phyloP scores from a whole-genome alignment of 2,329 filamentous ascomycete species.

The Pseudogymnoascus sp. region DNA sequence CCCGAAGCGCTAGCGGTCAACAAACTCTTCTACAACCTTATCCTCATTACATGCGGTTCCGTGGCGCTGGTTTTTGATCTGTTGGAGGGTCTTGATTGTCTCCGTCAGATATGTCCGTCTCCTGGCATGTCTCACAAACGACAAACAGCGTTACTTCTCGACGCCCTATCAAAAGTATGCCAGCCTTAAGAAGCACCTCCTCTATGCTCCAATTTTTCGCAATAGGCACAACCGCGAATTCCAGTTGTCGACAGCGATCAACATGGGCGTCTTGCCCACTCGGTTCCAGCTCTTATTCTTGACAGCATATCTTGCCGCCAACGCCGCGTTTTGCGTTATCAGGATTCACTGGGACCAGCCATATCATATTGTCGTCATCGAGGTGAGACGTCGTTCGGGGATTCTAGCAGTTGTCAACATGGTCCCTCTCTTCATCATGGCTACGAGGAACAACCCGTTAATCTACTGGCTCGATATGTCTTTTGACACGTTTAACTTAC shows the following conservation, averaged over 20 bases:
- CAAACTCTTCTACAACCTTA: slow-evolving; percentile 51
- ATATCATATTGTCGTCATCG: slow-evolving; percentile 38
- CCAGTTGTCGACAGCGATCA: slow-evolving; percentile 59
- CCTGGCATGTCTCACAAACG: slow-evolving; percentile 69
- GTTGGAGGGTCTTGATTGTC: slow-evolving; percentile 59
- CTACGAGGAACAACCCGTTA: slow-evolving; percentile 71
- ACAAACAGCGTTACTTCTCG: slow-evolving; percentile 73
- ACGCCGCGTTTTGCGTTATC: slow-evolving; percentile 69
- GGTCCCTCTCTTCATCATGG: slow-evolving; percentile 68
- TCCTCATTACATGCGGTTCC: slow-evolving; percentile 57
- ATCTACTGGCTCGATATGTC: slow-evolving; percentile 66
- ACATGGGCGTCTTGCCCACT: slow-evolving; percentile 71
- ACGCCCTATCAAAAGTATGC: slow-evolving; percentile 46
- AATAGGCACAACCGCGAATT: slow-evolving; percentile 74
- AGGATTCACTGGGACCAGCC: slow-evolving; percentile 53
- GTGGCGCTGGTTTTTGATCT: slow-evolving; percentile 56
- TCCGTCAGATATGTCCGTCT: slow-evolving; percentile 64
- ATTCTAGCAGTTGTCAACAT: slow-evolving; percentile 69
- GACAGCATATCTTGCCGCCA: slow-evolving; percentile 58
- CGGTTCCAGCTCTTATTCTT: slow-evolving; percentile 69
- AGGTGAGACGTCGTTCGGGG: slow-evolving; percentile 63
- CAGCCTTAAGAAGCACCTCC: slow-evolving; percentile 60
- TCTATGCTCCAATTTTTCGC: slow-evolving; percentile 64
- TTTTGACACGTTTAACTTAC: slow-evolving; percentile 76
- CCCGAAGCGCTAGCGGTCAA: slow-evolving; percentile 34